Evolutionary conservation across 2,329 filamentous ascomycete genomes (phyloP).

Genomic region (Epichloe hybrida): DNA sequence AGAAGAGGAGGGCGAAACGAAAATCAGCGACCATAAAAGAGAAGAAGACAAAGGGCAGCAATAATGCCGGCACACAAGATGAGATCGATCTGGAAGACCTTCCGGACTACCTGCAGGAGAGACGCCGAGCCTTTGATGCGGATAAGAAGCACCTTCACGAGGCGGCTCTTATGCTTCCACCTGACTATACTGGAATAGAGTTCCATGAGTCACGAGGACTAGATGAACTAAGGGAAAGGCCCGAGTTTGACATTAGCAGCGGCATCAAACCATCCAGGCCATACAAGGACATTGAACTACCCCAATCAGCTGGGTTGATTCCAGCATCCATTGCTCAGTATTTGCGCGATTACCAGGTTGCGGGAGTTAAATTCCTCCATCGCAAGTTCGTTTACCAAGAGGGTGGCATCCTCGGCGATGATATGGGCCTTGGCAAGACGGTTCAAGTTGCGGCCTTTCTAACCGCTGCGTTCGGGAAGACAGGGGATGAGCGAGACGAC

Average conservation of each 20-base stretch:
- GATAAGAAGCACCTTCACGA: conserved; percentile 45
- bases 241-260: conserved; percentile 44
- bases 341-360: conserved; percentile 80
- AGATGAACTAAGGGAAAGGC: conserved; percentile 46
- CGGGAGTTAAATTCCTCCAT: conserved; percentile 75
- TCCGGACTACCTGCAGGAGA: conserved; percentile 58
- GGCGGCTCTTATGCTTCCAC: conserved; percentile 62
- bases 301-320: conserved; percentile 65
- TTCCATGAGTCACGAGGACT: conserved; percentile 39
- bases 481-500: conserved; percentile 69
- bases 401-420: conserved; percentile 83
- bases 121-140: conserved; percentile 57
- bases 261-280: conserved; percentile 50
- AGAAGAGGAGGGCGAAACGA: conserved; percentile 19
- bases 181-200: conserved; percentile 59
- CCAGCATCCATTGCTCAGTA: conserved; percentile 86
- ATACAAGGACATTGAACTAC: conserved; percentile 64
- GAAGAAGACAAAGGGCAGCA: conserved; percentile 12
- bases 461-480: conserved; percentile 86
- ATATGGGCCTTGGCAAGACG: conserved; percentile 96
- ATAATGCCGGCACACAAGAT: conserved; percentile 25
- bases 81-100: conserved; percentile 41
- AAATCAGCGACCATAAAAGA: conserved; percentile 17
- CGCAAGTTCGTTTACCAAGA: conserved; percentile 81
- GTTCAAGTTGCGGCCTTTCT: conserved; percentile 92